Evolutionary conservation across 257 asterid genomes (phyloP), one percentile per base, ranked within the genome.

Genomic region (Lavandula angustifolia): DNA sequence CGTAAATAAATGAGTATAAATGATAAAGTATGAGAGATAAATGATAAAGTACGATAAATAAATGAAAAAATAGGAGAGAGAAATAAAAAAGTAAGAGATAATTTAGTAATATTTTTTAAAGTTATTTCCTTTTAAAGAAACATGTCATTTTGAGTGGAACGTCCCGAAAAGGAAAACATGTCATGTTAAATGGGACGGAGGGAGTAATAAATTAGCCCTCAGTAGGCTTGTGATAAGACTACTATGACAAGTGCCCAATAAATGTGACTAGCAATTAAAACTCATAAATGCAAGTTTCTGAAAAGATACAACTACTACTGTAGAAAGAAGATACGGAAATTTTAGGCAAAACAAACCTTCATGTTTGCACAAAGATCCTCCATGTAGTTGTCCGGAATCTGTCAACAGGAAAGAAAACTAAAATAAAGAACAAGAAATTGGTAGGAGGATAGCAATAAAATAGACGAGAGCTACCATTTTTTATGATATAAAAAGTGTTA

Each of bases 321-420:
- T 31, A 59, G 12, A 64, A 27, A 18, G 41, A 57, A 17, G 56
- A 66, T 14, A 44, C 31, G 53, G 40, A 56, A 64, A 27, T 50
- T 42, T 57, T 12, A 5, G 27, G 60, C 32, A 44, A 68, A 74
- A 76, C 64, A 68, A 68, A 92, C 98, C 97, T 74, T 89, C 14
- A 92, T 84, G 62, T 79, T 78, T 37, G 86, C 75, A 73, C 91
- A 85, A 38, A 84, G 86, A 73, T 84, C 95, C 79, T 86, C 96
- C 87, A 81, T 82, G 78, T 81, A 74, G 79, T 79, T 84, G 75
- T 85, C 94, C 8, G 86, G 61, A 67, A 76, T 79, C 95, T 92
- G 94, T 62, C 66, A 13, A 31, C 5, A 72, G 60, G 67, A 54
- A 67, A 69, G 53, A 18, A 62, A 60, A 42, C 16, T 8, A 71